Conservation (phyloP, 257 asterid species). For the Solanum lycopersicoides region DNA sequence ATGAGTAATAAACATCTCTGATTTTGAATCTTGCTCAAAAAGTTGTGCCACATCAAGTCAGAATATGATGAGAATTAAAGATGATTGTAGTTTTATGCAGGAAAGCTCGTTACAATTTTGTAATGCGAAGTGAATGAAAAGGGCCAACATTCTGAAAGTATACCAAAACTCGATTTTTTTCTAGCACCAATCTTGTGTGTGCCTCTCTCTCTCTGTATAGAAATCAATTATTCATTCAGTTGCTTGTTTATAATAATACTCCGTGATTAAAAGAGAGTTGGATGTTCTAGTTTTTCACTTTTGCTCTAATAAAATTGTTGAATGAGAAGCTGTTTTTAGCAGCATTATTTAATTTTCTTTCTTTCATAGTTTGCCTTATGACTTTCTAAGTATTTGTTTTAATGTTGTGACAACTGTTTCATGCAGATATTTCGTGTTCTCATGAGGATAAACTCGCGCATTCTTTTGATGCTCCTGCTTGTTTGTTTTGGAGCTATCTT, state of each 20-base stretch:
- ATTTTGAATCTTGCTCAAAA: neutral
- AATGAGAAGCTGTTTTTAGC: neutral
- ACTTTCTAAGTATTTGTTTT: neutral
- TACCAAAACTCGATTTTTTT: neutral
- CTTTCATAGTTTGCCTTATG: neutral
- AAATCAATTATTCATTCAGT: neutral
- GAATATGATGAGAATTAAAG: neutral
- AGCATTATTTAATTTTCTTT: neutral
- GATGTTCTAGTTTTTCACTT: neutral
- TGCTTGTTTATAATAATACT: neutral
- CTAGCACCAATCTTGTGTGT: neutral
- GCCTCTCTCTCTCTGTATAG: neutral
- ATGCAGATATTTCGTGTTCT: slow-evolving; percentile 79
- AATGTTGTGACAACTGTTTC: slow-evolving; percentile 6
- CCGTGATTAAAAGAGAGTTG: neutral
- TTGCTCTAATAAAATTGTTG: neutral
- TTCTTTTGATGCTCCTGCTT: slow-evolving; percentile 64
- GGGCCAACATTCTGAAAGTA: neutral
- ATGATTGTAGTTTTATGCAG: neutral
- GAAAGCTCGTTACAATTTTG: neutral
- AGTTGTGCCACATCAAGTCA: neutral
- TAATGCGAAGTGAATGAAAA: neutral
- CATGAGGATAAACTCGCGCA: slow-evolving; percentile 73
- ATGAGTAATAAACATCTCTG: neutral
- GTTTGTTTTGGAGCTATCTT: slow-evolving; percentile 62